Evolutionary conservation across 1,139 yeast genomes (phyloP), one percentile per base, ranked within the genome.

Genomic region (Saccharomycopsis hybrid): DNA sequence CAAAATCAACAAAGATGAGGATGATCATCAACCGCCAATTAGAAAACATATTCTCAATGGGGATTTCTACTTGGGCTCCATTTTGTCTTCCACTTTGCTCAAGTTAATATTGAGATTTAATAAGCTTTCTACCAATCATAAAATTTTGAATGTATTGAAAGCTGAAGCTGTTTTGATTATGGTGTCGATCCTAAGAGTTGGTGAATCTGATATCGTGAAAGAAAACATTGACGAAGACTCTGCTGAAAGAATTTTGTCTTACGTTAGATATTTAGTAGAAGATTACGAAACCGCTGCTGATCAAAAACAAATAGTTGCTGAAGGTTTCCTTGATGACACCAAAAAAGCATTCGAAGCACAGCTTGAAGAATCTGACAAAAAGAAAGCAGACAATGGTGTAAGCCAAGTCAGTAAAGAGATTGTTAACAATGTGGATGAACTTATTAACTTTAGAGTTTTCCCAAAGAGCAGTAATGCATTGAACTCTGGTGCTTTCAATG

Each of bases 151-250:
- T 66, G 95, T 94, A 18, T 76, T 89, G 62, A 87, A 85, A 61
- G 97, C 98, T 24, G 98, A 94, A 69, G 97, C 97, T 25, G 75
- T 90, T 71, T 77, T 94, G 60, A 85, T 89, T 54, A 78, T 94
- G 81, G 96, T 95, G 46, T 87, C 96, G 35, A 83, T 92, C 48
- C 74, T 94, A 56, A 80, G 98, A 62, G 92, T 82, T 43, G 97
- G 97, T 44, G 89, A 87, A 58, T 78, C 95, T n/a, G 68, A 74
- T n/a, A 72, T 76, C 55, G 94, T 81, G 28, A 73, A 80, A 55
- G 82, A 83, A 63, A 80, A 80, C 60, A 90, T 90, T 57, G 97
- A 92, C 62, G 98, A 92, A 69, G 99, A 94, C 67, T 86, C 97
- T 3, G 80, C 85, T 27, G 98, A 92, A 68, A 80, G 97, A 70